A percentile compares a stretch with the other conserved stretches of the same genome.
phyloP scores from a whole-genome alignment of 2,329 filamentous ascomycete species.

The Ustilaginoidea virens region DNA sequence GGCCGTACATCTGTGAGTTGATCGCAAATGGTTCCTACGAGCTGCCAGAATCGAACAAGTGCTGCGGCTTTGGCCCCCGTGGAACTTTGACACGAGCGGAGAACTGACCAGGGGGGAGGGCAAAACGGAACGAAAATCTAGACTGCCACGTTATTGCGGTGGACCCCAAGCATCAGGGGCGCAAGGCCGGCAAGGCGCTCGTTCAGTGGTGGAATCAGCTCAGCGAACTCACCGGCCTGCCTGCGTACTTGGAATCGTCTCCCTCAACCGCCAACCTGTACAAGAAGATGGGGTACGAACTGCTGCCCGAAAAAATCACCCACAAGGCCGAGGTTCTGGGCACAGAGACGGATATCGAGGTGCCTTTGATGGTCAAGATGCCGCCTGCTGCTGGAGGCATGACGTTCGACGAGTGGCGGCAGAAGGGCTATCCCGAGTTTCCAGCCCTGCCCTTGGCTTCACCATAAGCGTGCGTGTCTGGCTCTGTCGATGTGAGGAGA shows the following conservation, averaged over 20 bases:
- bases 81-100: no score
- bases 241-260: slow-evolving; percentile 32
- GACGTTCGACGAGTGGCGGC: slow-evolving; percentile 22
- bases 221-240: slow-evolving; percentile 20
- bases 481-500: no score
- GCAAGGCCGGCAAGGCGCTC: slow-evolving; percentile 23
- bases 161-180: no score
- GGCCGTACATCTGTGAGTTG: slow-evolving; percentile 26
- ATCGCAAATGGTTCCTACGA: no score
- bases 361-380: slow-evolving; percentile 27
- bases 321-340: slow-evolving; percentile 21
- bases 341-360: slow-evolving; percentile 19
- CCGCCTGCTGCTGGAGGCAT: slow-evolving; percentile 16
- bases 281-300: slow-evolving; percentile 27
- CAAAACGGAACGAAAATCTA: no score
- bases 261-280: slow-evolving; percentile 26
- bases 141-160: no score
- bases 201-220: slow-evolving; percentile 25
- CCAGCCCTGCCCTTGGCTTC: no score
- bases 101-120: no score
- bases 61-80: no score
- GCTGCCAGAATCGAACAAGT: no score
- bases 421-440: no score
- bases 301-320: slow-evolving; percentile 21
- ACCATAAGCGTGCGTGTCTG: no score